Percentiles rank a stretch among this genome's conserved stretches.
These are phyloP conservation scores for Vicia sativa DNA, from an alignment of 306 rosid genomes.

Conservation along the genomic window DNA sequence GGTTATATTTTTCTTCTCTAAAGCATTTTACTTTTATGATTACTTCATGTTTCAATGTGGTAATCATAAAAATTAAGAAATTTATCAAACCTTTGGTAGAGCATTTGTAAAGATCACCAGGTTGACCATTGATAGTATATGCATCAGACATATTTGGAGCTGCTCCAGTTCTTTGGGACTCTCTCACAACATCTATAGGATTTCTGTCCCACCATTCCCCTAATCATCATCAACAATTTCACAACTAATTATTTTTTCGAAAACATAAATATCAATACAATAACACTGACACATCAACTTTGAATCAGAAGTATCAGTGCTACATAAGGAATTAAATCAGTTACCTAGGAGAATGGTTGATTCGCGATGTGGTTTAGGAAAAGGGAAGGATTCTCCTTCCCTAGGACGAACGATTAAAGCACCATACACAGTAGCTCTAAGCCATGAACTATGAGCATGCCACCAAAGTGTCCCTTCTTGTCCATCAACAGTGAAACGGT, in stretches of 20 bases:
- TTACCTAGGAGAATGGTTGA: slow-evolving; percentile 71
- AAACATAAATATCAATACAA: neutral
- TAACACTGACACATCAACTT: neutral
- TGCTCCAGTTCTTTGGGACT: slow-evolving; percentile 72
- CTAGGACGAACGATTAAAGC: slow-evolving; percentile 78
- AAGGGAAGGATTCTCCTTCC: slow-evolving; percentile 73
- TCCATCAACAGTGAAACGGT: slow-evolving; percentile 71
- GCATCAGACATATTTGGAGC: slow-evolving; percentile 88
- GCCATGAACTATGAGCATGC: slow-evolving; percentile 99
- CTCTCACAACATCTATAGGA: slow-evolving; percentile 70
- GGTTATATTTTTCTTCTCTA: neutral
- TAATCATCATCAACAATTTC: slow-evolving; percentile 38
- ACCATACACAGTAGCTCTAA: slow-evolving; percentile 90
- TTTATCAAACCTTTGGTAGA: slow-evolving; percentile 62
- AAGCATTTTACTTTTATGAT: neutral
- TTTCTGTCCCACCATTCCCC: slow-evolving; percentile 99
- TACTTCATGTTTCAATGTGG: neutral
- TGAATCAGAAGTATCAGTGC: too few relatives aligned
- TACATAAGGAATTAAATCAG: neutral
- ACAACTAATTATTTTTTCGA: too few relatives aligned
- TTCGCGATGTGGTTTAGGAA: slow-evolving; percentile 69
- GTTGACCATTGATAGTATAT: slow-evolving; percentile 91
- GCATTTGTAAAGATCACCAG: slow-evolving; percentile 91
- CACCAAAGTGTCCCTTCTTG: slow-evolving; percentile 99
- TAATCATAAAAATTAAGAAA: slow-evolving; percentile 15